Percentiles rank a stretch among this genome's conserved stretches.
phyloP scores from a whole-genome alignment of 192 early-diverging fungal genomes.

The Lobulomyces angularis region DNA sequence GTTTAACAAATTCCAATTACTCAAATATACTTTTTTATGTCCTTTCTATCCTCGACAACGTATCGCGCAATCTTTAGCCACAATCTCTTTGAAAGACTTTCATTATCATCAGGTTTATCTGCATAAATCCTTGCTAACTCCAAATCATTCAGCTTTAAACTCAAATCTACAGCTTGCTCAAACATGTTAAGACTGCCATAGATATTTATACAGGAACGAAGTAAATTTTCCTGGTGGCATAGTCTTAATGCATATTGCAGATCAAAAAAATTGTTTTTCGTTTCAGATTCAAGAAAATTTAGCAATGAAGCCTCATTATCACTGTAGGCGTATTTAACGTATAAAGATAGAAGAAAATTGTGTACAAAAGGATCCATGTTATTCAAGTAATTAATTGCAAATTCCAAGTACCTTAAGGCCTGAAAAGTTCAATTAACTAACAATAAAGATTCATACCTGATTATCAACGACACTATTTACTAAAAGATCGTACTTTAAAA shows the following conservation, averaged over 20 bases:
- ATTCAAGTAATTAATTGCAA: constrained; percentile 59
- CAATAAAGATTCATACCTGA: constrained; percentile 14
- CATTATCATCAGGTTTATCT: constrained; percentile 81
- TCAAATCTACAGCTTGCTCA: constrained; percentile 85
- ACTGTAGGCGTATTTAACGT: constrained; percentile 49
- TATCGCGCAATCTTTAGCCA: constrained; percentile 92
- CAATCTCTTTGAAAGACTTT: constrained; percentile 64
- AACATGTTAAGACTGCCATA: constrained; percentile 77
- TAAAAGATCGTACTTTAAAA: constrained; percentile 66
- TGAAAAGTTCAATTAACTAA: constrained; percentile 28
- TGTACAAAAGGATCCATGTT: constrained; percentile 84
- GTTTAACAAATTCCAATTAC: not conserved
- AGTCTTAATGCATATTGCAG: constrained; percentile 83
- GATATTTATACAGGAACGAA: constrained; percentile 79
- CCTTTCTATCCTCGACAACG: constrained; percentile 70
- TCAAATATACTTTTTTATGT: constrained; percentile 58
- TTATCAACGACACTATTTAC: constrained; percentile 15
- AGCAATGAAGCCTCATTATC: constrained; percentile 50
- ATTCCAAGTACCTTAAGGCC: constrained; percentile 76
- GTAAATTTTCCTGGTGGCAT: constrained; percentile 68
- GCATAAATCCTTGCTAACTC: constrained; percentile 86
- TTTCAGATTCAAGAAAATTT: constrained; percentile 42
- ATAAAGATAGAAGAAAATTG: constrained; percentile 79
- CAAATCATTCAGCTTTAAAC: constrained; percentile 74
- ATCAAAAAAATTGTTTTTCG: constrained; percentile 31